Evolutionary conservation across 1,284 basidiomycete species (phyloP).

Genomic region (Irpex rosettiformis): DNA sequence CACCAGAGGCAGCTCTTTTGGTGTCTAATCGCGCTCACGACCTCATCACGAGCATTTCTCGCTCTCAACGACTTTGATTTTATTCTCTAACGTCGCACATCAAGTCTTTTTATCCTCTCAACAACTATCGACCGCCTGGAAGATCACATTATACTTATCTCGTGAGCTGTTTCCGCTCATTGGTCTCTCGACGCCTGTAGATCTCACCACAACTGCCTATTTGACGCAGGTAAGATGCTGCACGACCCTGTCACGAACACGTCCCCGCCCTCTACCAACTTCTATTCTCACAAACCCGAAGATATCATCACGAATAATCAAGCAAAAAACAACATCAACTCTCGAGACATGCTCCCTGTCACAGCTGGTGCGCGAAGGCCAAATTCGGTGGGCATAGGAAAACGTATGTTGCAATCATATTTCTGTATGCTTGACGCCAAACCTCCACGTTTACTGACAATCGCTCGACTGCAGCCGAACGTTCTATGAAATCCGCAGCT

Average conservation of each 20-base stretch:
- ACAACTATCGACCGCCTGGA: conserved; percentile 41
- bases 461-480: conserved; percentile 16
- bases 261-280: conserved; percentile 35
- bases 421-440: neutral
- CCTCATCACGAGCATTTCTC: conserved; percentile 26
- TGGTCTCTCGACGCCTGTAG: conserved; percentile 14
- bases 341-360: conserved; percentile 24
- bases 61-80: conserved; percentile 36
- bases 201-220: neutral
- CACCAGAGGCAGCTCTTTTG: conserved; percentile 19
- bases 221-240: conserved; percentile 43
- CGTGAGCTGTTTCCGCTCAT: conserved; percentile 35
- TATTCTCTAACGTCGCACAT: conserved; percentile 43
- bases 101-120: conserved; percentile 46
- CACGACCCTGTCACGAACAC: conserved; percentile 56
- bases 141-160: conserved; percentile 58
- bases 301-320: conserved; percentile 33
- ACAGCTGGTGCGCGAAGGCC: conserved; percentile 22
- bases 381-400: conserved; percentile 24
- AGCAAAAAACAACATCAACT: conserved; percentile 28
- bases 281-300: conserved; percentile 29
- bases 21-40: conserved; percentile 19
- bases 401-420: conserved; percentile 21
- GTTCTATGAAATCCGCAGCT: conserved; percentile 19
- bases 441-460: conserved; percentile 5